Percentiles rank a stretch among this genome's conserved stretches.
phyloP scores from a whole-genome alignment of 2,329 filamentous ascomycete genomes.

The Talaromyces pinophilus region DNA sequence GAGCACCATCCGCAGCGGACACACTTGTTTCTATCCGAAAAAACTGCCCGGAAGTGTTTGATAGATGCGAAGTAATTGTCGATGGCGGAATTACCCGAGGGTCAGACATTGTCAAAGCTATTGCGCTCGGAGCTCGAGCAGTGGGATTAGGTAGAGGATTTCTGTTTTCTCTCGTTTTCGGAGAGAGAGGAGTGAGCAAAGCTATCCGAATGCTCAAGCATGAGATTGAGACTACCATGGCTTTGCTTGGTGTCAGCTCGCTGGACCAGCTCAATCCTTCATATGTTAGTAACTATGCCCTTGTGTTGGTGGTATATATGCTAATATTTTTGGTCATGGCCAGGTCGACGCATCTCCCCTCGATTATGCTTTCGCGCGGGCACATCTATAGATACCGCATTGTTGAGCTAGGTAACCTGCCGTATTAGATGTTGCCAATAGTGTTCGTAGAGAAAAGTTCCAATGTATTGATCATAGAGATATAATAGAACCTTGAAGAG shows the following conservation, averaged over 20 bases:
- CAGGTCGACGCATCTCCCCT: background rate
- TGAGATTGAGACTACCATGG: background rate
- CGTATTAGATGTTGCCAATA: no score
- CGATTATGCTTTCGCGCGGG: background rate
- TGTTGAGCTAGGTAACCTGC: background rate
- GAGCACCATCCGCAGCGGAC: background rate
- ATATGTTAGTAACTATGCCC: background rate
- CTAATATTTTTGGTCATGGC: background rate
- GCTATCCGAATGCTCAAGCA: background rate
- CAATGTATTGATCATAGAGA: no score
- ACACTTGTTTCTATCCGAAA: background rate
- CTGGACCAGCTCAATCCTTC: background rate
- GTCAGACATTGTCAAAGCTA: background rate
- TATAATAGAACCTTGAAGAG: no score
- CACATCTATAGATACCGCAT: background rate
- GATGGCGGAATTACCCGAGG: background rate
- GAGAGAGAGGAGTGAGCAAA: background rate
- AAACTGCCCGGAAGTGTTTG: background rate
- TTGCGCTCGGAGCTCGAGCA: background rate
- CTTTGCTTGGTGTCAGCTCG: background rate
- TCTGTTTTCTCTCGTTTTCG: background rate
- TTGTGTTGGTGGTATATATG: background rate
- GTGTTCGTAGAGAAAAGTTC: no score
- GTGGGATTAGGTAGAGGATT: background rate
- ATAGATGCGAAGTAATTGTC: background rate